These are phyloP conservation scores for Exserohilum turcica DNA, from an alignment of 2,329 filamentous ascomycete species.

Conservation along the genomic window DNA sequence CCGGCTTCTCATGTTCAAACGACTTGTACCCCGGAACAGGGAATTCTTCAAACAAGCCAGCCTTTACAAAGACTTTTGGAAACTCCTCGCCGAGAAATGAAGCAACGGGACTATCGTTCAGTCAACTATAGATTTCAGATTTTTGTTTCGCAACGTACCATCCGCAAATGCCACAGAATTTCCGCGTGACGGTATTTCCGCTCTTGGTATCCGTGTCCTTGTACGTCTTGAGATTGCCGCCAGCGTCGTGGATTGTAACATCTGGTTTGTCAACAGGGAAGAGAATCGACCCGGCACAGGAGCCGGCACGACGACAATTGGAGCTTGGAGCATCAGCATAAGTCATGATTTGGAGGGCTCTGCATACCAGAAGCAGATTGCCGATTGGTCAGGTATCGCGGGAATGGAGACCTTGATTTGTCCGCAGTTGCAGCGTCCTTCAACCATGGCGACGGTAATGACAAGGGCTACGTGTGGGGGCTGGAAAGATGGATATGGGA, in stretches of 20 bases:
- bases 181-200: constrained; percentile 33
- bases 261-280: constrained; percentile 28
- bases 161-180: constrained; percentile 41
- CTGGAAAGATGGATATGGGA: too few relatives aligned
- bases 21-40: constrained; percentile 19
- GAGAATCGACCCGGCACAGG: constrained; percentile 26
- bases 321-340: constrained; percentile 18
- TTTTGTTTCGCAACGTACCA: constrained; percentile 20
- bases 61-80: constrained; percentile 29
- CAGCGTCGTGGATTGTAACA: constrained; percentile 29
- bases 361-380: constrained; percentile 39
- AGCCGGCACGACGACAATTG: constrained; percentile 39
- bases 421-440: constrained; percentile 42
- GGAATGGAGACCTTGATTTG: constrained; percentile 35
- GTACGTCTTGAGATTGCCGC: constrained; percentile 31
- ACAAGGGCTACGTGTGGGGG: background rate
- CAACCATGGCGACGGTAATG: constrained; percentile 19
- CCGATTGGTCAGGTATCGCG: constrained; percentile 25
- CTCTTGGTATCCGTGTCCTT: constrained; percentile 33
- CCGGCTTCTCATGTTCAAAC: constrained; percentile 28
- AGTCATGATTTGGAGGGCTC: too few relatives aligned
- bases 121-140: constrained; percentile 1
- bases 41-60: constrained; percentile 33
- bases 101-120: constrained; percentile 24
- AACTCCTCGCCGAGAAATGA: constrained; percentile 21